A percentile compares a stretch with the other conserved stretches of the same genome.
Evolutionary conservation across 176 grass and related monocot genomes (phyloP).

Genomic region (Elymus sibiricus): DNA sequence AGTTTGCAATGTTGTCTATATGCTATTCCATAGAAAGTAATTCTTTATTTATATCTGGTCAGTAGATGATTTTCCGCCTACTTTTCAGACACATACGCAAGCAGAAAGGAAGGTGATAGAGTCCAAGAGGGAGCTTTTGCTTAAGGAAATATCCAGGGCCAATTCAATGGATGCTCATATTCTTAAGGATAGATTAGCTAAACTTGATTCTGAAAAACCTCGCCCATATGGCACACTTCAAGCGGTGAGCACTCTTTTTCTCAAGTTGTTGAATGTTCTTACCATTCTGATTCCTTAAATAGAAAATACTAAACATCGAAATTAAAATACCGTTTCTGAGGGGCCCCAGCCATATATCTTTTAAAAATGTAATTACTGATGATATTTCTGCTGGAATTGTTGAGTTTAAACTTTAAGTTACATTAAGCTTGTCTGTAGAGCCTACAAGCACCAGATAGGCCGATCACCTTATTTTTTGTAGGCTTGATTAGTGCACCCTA

Average conservation of each 20-base stretch:
- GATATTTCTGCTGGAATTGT: not conserved
- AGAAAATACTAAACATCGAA: slow-evolving; percentile 13
- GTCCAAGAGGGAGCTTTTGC: slow-evolving; percentile 69
- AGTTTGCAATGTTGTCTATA: not conserved
- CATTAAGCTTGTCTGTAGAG: not conserved
- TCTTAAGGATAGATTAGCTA: slow-evolving; percentile 57
- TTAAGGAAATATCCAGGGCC: slow-evolving; percentile 51
- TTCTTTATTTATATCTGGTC: slow-evolving; percentile 11
- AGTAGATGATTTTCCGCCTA: not conserved
- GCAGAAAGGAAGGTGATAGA: slow-evolving; percentile 95
- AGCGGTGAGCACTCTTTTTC: slow-evolving; percentile 58
- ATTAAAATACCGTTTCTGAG: not conserved
- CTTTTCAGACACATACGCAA: slow-evolving; percentile 89
- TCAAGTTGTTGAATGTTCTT: not conserved
- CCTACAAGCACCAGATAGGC: not conserved
- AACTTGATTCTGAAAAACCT: slow-evolving; percentile 71
- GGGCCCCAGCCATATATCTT: not conserved
- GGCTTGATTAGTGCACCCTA: not conserved
- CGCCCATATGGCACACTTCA: slow-evolving; percentile 70
- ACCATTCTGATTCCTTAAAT: not conserved
- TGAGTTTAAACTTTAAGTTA: not conserved
- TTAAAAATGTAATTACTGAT: not conserved
- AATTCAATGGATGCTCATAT: slow-evolving; percentile 43
- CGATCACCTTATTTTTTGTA: slow-evolving; percentile 9
- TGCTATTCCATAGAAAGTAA: not conserved